Percentiles rank a stretch among this genome's conserved stretches.
phyloP scores from a whole-genome alignment of 768 basidiomycete genomes.

The Leccinum subgranulosum region DNA sequence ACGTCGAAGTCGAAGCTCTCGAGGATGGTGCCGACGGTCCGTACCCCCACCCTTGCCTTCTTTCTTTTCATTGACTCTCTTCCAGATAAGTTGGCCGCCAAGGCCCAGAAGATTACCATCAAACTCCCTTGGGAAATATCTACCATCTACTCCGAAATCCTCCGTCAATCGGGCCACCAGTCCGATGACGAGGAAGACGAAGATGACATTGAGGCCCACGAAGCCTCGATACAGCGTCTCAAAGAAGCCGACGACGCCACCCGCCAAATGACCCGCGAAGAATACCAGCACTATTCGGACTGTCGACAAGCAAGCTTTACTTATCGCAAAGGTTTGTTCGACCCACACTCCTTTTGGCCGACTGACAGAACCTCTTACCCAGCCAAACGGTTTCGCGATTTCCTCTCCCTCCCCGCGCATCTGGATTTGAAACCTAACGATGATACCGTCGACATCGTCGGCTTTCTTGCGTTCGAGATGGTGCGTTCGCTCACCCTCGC shows the following conservation, averaged over 20 bases:
- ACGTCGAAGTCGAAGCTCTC: slow-evolving; percentile 76
- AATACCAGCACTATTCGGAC: slow-evolving; percentile 96
- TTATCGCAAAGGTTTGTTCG: slow-evolving; percentile 47
- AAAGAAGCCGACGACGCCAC: slow-evolving; percentile 79
- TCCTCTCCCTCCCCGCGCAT: slow-evolving; percentile 82
- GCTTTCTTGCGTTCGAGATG: slow-evolving; percentile 97
- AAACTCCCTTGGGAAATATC: slow-evolving; percentile 96
- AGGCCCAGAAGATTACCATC: slow-evolving; percentile 90
- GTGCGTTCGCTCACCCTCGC: slow-evolving; percentile 90
- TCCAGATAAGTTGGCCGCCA: slow-evolving; percentile 72
- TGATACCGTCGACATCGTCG: slow-evolving; percentile 94
- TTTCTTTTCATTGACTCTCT: background rate
- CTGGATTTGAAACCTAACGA: slow-evolving; percentile 89
- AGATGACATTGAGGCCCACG: slow-evolving; percentile 93
- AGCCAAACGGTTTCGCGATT: slow-evolving; percentile 96
- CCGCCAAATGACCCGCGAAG: slow-evolving; percentile 92
- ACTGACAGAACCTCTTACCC: background rate
- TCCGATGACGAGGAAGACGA: slow-evolving; percentile 96
- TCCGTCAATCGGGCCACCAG: slow-evolving; percentile 70
- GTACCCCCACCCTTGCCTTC: slow-evolving; percentile 10
- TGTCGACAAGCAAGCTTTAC: slow-evolving; percentile 97
- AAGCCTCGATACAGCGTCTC: slow-evolving; percentile 86
- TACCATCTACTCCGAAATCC: slow-evolving; percentile 89
- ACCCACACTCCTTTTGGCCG: background rate
- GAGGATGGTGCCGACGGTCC: slow-evolving; percentile 82